Evolutionary conservation across 352 stramenopile genomes (phyloP).

Genomic region (Phytophthora pseudosyringae): DNA sequence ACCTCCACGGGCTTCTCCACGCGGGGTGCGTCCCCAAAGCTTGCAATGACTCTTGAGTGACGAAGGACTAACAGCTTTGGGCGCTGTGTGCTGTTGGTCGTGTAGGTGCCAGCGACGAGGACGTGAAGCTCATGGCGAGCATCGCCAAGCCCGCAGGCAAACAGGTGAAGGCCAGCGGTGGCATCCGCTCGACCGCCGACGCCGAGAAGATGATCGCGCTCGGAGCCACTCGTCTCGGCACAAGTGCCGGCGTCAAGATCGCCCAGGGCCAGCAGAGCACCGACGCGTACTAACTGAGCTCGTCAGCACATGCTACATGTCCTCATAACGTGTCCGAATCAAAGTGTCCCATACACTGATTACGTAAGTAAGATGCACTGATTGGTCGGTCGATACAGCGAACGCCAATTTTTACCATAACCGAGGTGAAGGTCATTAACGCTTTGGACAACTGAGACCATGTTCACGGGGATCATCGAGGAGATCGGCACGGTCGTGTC

Average conservation of each 20-base stretch:
- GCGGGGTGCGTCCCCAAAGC: constrained; percentile 41
- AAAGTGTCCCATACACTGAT: constrained; percentile 18
- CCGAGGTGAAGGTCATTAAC: constrained; percentile 11
- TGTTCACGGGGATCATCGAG: constrained; percentile 99
- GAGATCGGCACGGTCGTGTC: constrained; percentile 96
- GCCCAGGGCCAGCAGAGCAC: constrained; percentile 45
- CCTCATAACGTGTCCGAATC: not conserved
- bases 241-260: constrained; percentile 74
- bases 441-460: constrained; percentile 26
- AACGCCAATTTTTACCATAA: constrained; percentile 4
- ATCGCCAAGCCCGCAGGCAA: constrained; percentile 66
- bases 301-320: constrained; percentile 13
- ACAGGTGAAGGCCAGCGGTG: constrained; percentile 85
- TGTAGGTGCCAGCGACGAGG: constrained; percentile 74
- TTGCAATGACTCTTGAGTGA: not conserved
- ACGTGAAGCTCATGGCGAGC: constrained; percentile 75
- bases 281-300: constrained; percentile 31
- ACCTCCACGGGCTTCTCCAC: constrained; percentile 88
- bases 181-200: constrained; percentile 72
- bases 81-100: not conserved
- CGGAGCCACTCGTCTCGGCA: constrained; percentile 74
- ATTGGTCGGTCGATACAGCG: no score
- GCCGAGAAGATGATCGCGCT: constrained; percentile 75
- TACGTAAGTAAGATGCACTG: constrained; percentile 22
- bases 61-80: not conserved